Evolutionary conservation across 2,329 filamentous ascomycete genomes (phyloP).

Genomic region (Tolypocladium tundrense): DNA sequence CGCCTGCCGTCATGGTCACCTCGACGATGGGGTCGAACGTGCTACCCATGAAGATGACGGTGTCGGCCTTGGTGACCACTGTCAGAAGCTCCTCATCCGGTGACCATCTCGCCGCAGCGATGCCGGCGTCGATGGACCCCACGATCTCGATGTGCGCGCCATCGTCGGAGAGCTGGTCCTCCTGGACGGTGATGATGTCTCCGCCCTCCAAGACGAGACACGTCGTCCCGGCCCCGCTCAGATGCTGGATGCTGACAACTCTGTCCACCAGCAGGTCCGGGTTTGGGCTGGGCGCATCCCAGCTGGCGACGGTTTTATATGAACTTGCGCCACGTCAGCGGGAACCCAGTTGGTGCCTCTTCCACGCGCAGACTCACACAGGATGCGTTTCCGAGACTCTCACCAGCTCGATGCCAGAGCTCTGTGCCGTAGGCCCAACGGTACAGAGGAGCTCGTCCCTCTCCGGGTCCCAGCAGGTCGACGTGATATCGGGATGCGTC

Average conservation of each 20-base stretch:
- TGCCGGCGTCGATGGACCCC: slow-evolving; percentile 86
- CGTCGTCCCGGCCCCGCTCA: slow-evolving; percentile 66
- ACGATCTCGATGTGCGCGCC: slow-evolving; percentile 88
- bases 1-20: slow-evolving; percentile 59
- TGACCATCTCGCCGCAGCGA: slow-evolving; percentile 83
- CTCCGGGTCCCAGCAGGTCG: slow-evolving; percentile 76
- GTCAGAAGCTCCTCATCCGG: slow-evolving; percentile 87
- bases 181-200: slow-evolving; percentile 78
- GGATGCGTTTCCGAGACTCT: slow-evolving; percentile 36
- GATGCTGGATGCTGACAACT: slow-evolving; percentile 73
- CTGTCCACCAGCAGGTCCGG: slow-evolving; percentile 67
- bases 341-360: background rate
- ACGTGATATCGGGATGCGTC: slow-evolving; percentile 55
- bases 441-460: slow-evolving; percentile 72
- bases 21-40: slow-evolving; percentile 78
- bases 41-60: slow-evolving; percentile 84
- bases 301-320: slow-evolving; percentile 55
- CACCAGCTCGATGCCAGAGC: slow-evolving; percentile 62
- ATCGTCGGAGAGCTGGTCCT: slow-evolving; percentile 37
- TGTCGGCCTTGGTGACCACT: slow-evolving; percentile 69
- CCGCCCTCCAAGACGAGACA: slow-evolving; percentile 82
- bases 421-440: slow-evolving; percentile 66
- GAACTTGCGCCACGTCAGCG: slow-evolving; percentile 12
- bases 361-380: slow-evolving; percentile 3
- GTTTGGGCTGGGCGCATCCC: slow-evolving; percentile 76